Evolutionary conservation across 163 green algal species (phyloP), one percentile per base, ranked within the genome.

Genomic region (Volvox carteri): DNA sequence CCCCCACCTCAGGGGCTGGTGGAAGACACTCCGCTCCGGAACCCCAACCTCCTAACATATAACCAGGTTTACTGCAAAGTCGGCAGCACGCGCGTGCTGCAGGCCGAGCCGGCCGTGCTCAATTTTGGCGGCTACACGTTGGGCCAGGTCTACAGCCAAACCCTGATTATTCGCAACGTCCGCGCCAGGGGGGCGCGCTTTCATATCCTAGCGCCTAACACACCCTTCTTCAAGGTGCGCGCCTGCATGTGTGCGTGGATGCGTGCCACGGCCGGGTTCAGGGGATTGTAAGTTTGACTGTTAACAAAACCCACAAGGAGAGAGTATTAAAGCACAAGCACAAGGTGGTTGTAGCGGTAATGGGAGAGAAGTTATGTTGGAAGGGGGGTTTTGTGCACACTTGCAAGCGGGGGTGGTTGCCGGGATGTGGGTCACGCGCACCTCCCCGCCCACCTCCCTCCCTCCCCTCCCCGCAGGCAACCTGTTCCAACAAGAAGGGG

Each of bases 81-180:
- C 35, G 92, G 92, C 16, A 70, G 11, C 39, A 94, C 84, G 37
- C 77, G 52, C 23, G 35, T 91, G 3, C 78, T 93, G 11, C 75
- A 88, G 33, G 62, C 86, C 30, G 86, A 93, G 18, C 94, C 94
- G 1, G 84, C 84, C 2, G 91, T 93, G 6, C 23, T 95, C 18
- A 90, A 95, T 77, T 96, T 96, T 89, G 90, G 92, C 1, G 93
- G 94, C 39, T 95, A 95, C 41, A 52, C 88, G 44, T 37, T 95
- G 5, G 93, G 93, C 16, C 81, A 86, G 19, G 79, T 90, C 0
- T 88, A 93, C 65, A 84, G 81, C 72, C 92, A 93, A 50, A 86
- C 79, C 1, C 35, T 96, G 46, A 56, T 60, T 1, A 70, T 95
- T 28, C 60, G 84, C 74, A 96, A 96, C 67, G 93, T 89, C 7